A percentile compares a stretch with the other conserved stretches of the same genome.
Evolutionary conservation across 306 rosid species (phyloP).

Genomic region (Senna tora): DNA sequence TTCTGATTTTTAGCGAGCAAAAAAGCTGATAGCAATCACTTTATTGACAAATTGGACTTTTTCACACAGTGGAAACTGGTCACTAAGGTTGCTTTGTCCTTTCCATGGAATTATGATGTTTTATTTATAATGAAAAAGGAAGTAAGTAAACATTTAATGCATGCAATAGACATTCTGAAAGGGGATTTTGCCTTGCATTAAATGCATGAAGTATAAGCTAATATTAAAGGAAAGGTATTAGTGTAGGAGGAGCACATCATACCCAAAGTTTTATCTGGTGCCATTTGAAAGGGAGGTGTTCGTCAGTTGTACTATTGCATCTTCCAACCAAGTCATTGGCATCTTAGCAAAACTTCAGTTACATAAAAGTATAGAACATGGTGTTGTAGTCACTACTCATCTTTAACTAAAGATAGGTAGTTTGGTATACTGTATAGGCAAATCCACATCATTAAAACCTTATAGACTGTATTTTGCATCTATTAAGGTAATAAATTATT

Average conservation of each 20-base stretch:
- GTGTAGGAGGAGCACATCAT: background rate
- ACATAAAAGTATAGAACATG: background rate
- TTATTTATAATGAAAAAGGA: conserved; percentile 6
- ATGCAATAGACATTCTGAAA: conserved; percentile 9
- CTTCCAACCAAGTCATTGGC: background rate
- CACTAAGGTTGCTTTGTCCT: conserved; percentile 3
- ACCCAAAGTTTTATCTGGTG: background rate
- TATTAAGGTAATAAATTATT: conserved; percentile 5
- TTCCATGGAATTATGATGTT: background rate
- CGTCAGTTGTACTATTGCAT: background rate
- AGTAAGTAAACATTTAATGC: background rate
- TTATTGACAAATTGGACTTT: conserved; percentile 22
- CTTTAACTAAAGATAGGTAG: background rate
- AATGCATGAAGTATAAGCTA: background rate
- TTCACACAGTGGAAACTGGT: conserved; percentile 2
- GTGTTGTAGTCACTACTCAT: background rate
- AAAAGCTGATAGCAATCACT: background rate
- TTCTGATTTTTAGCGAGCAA: background rate
- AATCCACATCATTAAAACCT: conserved; percentile 3
- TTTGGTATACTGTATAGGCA: conserved; percentile 3
- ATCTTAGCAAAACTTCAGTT: background rate
- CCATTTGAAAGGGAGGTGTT: background rate
- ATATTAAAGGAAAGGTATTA: background rate
- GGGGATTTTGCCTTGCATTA: conserved; percentile 14
- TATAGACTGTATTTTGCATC: conserved; percentile 3